Evolutionary conservation across 768 basidiomycete species (phyloP).

Genomic region (Filobasidium wieringae): DNA sequence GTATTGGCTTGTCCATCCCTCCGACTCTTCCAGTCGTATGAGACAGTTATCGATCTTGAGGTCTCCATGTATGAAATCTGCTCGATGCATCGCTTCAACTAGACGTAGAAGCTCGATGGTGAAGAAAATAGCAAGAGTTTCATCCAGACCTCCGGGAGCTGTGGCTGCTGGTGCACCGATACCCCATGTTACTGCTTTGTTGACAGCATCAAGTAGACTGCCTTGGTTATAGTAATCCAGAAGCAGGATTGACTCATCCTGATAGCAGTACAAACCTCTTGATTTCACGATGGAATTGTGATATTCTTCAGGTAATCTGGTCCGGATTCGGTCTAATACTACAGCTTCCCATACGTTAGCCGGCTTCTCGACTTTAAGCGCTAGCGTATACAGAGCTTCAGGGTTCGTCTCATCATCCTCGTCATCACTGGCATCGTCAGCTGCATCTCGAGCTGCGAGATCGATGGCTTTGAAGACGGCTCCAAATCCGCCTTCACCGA

Average conservation of each 20-base stretch:
- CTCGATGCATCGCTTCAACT: constrained; percentile 65
- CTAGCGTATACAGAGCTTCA: constrained; percentile 51
- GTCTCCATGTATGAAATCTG: constrained; percentile 91
- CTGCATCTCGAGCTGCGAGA: constrained; percentile 35
- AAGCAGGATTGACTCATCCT: constrained; percentile 79
- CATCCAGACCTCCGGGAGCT: constrained; percentile 51
- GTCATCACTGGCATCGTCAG: constrained; percentile 44
- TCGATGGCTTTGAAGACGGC: constrained; percentile 74
- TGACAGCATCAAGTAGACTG: constrained; percentile 81
- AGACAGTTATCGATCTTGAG: constrained; percentile 98
- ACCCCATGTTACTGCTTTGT: constrained; percentile 62
- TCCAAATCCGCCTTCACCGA: constrained; percentile 95
- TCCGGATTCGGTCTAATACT: constrained; percentile 65
- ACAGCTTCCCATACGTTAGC: constrained; percentile 85
- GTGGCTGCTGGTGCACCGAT: constrained; percentile 43
- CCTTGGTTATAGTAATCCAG: constrained; percentile 84
- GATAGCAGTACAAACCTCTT: constrained; percentile 66
- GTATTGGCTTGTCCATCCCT: constrained; percentile 68
- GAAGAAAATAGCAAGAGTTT: constrained; percentile 91
- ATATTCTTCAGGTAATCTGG: constrained; percentile 50
- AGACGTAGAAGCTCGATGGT: constrained; percentile 73
- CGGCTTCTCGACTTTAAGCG: constrained; percentile 84
- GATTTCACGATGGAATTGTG: constrained; percentile 63
- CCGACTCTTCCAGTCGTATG: constrained; percentile 66
- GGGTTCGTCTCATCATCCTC: constrained; percentile 50